Percentiles rank a stretch among this genome's conserved stretches.
phyloP scores from a whole-genome alignment of 148 eudicot species.

The Vaccinium corymbosum region DNA sequence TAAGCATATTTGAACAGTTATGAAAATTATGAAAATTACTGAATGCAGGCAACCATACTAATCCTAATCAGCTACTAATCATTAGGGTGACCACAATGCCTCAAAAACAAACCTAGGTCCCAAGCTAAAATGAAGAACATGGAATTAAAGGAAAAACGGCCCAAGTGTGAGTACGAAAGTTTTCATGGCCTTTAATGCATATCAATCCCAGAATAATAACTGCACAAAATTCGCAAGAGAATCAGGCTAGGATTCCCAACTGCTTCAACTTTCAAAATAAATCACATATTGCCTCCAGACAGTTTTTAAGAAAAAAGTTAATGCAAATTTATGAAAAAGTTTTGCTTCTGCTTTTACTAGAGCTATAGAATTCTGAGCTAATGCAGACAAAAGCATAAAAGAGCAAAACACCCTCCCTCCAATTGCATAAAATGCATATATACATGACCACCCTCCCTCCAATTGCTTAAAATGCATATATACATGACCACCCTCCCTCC shows the following conservation, averaged over 20 bases:
- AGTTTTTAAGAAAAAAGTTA: too few species aligned
- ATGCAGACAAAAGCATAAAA: too few species aligned
- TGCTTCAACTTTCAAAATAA: background rate
- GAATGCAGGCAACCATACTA: background rate
- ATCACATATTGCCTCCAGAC: background rate
- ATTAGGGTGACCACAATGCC: background rate
- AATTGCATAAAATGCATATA: too few species aligned
- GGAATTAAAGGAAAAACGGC: background rate
- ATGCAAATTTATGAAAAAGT: background rate
- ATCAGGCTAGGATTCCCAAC: background rate
- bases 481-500: too few species aligned
- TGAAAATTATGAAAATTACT: background rate
- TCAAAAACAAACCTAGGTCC: background rate
- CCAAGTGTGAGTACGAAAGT: background rate
- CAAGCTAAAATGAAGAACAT: background rate
- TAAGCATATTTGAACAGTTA: background rate
- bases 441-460: too few species aligned
- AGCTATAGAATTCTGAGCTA: too few species aligned
- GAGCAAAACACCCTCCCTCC: too few species aligned
- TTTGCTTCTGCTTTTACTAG: background rate
- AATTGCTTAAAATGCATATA: too few species aligned
- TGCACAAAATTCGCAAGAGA: background rate
- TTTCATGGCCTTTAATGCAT: background rate
- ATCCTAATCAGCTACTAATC: background rate
- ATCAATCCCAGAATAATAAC: background rate